Evolutionary conservation across 1,284 basidiomycete genomes (phyloP), one percentile per base, ranked within the genome.

Genomic region (Peniophora sp.): DNA sequence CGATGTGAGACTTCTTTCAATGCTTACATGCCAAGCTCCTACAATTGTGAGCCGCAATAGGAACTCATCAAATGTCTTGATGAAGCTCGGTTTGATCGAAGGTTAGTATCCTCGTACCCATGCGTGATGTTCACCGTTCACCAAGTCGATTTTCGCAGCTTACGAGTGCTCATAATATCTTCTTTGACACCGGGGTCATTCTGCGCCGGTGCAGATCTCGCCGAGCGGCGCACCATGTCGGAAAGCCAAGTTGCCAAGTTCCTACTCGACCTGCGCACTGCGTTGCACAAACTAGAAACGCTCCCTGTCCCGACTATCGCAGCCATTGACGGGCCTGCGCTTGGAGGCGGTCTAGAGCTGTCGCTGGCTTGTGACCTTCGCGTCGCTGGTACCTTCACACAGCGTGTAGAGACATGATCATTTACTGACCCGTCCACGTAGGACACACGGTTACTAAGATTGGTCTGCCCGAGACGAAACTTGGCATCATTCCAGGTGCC

Each of bases 401-500:
- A 5, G 61, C 52, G 63, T 58, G 16, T n/a, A 38, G 8, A 25
- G 27, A 27, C 32, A 20, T 45, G 36, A 51, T 34, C 47, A 17
- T 36, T 8, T 38, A 47, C 19, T 36, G 24, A 9, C 17, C 10
- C 8, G 36, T 35, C 50, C 51, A 36, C 70, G 63, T 39, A 80
- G 81, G 74, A 0, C 64, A 68, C 55, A 68, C 69, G 25, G 88
- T 88, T 17, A 81, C 80, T 34, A 89, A 88, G 66, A 85, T 95
- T 47, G 89, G 90, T 2, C 69, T 95, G 12, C 89, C 92, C 2
- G 92, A 95, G 67, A 85, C 83, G 2, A 79, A 83, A 50, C 75
- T 96, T 19, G 94, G 92, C 3, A 97, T 97, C 57, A 97, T 97
- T 52, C 94, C 94, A 12, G 94, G 94, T 47, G 93, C 92, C n/a